These are phyloP conservation scores for Colletotrichum nymphaeae DNA, from an alignment of 2,329 filamentous ascomycete species.

Conservation along the genomic window DNA sequence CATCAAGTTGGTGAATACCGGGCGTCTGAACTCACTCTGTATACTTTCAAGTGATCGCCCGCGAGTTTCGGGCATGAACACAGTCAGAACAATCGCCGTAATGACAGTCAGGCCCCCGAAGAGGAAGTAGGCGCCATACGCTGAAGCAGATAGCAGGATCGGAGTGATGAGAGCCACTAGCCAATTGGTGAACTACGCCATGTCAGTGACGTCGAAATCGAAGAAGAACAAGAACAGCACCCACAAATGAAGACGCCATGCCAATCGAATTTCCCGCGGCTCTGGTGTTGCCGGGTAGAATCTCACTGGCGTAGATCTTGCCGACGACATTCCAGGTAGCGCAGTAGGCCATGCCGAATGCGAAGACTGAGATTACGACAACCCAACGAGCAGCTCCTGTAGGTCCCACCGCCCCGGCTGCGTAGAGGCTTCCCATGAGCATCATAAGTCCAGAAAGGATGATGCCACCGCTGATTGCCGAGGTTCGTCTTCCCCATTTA, in stretches of 20 bases:
- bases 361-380: constrained; percentile 61
- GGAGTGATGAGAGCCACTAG: constrained; percentile 58
- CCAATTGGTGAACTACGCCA: constrained; percentile 52
- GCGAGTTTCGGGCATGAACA: constrained; percentile 57
- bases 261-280: constrained; percentile 65
- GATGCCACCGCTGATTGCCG: constrained; percentile 64
- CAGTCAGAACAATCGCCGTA: constrained; percentile 47
- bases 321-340: constrained; percentile 65
- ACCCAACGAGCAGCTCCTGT: constrained; percentile 58
- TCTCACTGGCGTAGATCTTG: constrained; percentile 69
- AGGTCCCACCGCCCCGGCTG: constrained; percentile 53
- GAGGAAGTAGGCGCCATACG: constrained; percentile 57
- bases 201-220: not conserved
- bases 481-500: constrained; percentile 66
- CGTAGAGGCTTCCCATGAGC: constrained; percentile 65
- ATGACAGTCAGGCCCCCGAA: constrained; percentile 53
- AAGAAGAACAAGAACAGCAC: not conserved
- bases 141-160: constrained; percentile 49
- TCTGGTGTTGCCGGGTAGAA: constrained; percentile 64
- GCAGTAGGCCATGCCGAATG: constrained; percentile 59
- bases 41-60: constrained; percentile 55
- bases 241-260: constrained; percentile 47
- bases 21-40: constrained; percentile 55
- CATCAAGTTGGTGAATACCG: not conserved
- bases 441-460: constrained; percentile 62